phyloP scores from a whole-genome alignment of 495 filamentous ascomycete genomes.

The Parathielavia appendiculata region DNA sequence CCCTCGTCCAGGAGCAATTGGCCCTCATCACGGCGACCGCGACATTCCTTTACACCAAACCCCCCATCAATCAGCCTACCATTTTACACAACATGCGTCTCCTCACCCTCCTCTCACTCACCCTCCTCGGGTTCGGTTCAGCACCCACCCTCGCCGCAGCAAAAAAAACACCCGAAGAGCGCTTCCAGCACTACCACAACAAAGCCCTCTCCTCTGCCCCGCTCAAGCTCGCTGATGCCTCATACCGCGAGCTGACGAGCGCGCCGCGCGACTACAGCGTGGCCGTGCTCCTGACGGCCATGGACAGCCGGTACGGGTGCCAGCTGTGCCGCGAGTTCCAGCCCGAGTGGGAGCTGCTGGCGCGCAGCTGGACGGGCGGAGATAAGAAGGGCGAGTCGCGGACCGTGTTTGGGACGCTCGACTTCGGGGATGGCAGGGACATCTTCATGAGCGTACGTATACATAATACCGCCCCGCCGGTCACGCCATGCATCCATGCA shows the following conservation, averaged over 20 bases:
- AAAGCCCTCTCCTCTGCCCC: slow-evolving; percentile 62
- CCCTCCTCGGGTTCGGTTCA: slow-evolving; percentile 48
- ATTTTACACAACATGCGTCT: slow-evolving; percentile 53
- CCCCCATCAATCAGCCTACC: background rate
- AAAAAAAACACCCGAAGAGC: slow-evolving; percentile 49
- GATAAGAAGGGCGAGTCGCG: slow-evolving; percentile 67
- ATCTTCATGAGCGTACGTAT: slow-evolving; percentile 78
- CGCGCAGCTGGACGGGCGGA: slow-evolving; percentile 79
- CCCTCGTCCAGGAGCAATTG: slow-evolving; percentile 24
- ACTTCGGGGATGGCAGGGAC: slow-evolving; percentile 78
- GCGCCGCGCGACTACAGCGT: slow-evolving; percentile 78
- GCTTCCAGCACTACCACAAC: slow-evolving; percentile 63
- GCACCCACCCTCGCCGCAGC: slow-evolving; percentile 33
- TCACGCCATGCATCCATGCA: too few species aligned
- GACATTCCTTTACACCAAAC: slow-evolving; percentile 8
- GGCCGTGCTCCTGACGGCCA: slow-evolving; percentile 79
- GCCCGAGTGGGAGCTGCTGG: slow-evolving; percentile 88
- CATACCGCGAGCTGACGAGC: slow-evolving; percentile 69
- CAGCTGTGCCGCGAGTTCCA: slow-evolving; percentile 83
- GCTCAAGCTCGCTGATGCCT: slow-evolving; percentile 67
- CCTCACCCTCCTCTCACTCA: slow-evolving; percentile 50
- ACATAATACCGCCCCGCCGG: background rate
- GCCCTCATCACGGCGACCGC: slow-evolving; percentile 7
- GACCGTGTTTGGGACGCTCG: slow-evolving; percentile 77
- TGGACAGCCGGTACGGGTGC: slow-evolving; percentile 81